These are phyloP conservation scores for Dryas drummondii DNA, from an alignment of 306 rosid species.

Conservation along the genomic window DNA sequence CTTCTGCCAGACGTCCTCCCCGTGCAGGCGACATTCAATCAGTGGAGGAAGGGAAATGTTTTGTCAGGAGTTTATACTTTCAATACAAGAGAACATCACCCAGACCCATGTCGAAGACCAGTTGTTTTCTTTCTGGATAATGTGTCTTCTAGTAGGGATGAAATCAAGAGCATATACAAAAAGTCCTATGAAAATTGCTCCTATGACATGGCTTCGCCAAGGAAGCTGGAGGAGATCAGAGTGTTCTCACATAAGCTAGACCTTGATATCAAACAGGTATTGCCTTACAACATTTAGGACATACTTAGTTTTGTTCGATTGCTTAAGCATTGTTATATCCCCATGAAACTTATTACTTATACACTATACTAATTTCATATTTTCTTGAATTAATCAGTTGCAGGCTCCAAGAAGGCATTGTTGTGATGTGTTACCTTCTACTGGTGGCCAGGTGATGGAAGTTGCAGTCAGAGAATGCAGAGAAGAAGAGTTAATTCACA, in stretches of 20 bases:
- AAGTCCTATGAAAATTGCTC: constrained; percentile 59
- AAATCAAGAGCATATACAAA: constrained; percentile 50
- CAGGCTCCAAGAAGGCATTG: constrained; percentile 91
- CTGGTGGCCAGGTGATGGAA: constrained; percentile 40
- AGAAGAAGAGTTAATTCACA: constrained; percentile 57
- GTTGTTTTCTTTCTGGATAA: constrained; percentile 57
- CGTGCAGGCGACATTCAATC: constrained; percentile 66
- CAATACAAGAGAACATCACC: constrained; percentile 42
- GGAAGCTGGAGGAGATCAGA: constrained; percentile 55
- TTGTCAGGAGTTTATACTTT: constrained; percentile 52
- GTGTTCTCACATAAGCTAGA: constrained; percentile 62
- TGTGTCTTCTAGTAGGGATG: constrained; percentile 33
- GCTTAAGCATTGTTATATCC: background rate
- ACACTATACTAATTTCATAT: background rate
- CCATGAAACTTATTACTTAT: background rate
- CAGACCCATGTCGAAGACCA: constrained; percentile 67
- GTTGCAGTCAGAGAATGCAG: constrained; percentile 72
- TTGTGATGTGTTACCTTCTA: constrained; percentile 60
- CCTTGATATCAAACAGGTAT: constrained; percentile 60
- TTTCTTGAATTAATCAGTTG: constrained; percentile 52
- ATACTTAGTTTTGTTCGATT: background rate
- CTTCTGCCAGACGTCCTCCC: constrained; percentile 51
- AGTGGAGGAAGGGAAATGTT: constrained; percentile 48
- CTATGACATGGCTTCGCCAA: constrained; percentile 39
- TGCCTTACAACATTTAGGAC: background rate